Base-by-base conservation (phyloP, 129 eudicot genomes). In the Gnaphalium uliginosum region DNA sequence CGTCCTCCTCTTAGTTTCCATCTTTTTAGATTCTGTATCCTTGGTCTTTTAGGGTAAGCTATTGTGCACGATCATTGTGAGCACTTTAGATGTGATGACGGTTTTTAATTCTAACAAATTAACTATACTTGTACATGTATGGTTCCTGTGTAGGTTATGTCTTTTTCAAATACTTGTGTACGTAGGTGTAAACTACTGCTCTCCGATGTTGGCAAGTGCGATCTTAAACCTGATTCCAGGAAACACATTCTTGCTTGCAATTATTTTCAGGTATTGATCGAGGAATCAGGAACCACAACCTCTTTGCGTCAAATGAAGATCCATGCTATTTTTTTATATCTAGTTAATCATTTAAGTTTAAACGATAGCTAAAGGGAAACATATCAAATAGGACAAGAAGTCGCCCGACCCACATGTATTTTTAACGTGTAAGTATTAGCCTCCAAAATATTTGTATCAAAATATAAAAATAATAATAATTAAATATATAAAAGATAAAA, bases 141-240 rank as follows among this genome's bases (percentile, higher is more conserved):
- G 22, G 8, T 4, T 17, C 23, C 68, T 14, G 11, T 75, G 74
- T 65, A 83, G 86, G 71, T 19, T 78, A 3, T 72, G 83, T 76
- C 30, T 79, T 73, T 43, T 74, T 18, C 74, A 83, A 76, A n/a
- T 79, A 53, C 69, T 63, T 61, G 0, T 13, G 53, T 84, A 56
- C n/a, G 15, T 68, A 21, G 87, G 85, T 30, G 23, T 84, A 51
- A 24, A 39, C 54, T 84, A 84, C 74, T 76, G 80, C 68, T 84
- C 87, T 66, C 87, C 87, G n/a, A n/a, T n/a, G n/a, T n/a, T n/a
- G n/a, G n/a, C n/a, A n/a, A n/a, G n/a, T n/a, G n/a, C n/a, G n/a
- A n/a, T n/a, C n/a, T n/a, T n/a, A n/a, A n/a, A n/a, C n/a, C n/a
- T n/a, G n/a, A n/a, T n/a, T n/a, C n/a, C n/a, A n/a, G n/a, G n/a